Percentiles rank a stretch among this genome's conserved stretches.
These are phyloP conservation scores for Allium fistulosum DNA, from an alignment of 106 monocot genomes.

Conservation along the genomic window DNA sequence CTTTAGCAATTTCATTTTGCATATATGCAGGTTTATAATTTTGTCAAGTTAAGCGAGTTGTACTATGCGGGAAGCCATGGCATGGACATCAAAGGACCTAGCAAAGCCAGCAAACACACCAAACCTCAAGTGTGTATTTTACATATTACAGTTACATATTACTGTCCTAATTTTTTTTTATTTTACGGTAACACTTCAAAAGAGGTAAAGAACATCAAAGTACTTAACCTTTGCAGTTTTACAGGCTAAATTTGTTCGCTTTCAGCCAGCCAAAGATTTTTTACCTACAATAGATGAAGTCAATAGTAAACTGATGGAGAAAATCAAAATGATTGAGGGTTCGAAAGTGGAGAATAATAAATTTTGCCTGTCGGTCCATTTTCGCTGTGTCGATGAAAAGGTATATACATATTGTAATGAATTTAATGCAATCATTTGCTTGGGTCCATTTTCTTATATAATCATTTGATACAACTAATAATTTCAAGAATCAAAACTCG, in stretches of 20 bases:
- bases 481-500: neutral
- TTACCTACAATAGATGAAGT: constrained; percentile 70
- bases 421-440: too few relatives aligned
- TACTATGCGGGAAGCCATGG: constrained; percentile 91
- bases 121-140: constrained; percentile 30
- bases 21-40: constrained; percentile 44
- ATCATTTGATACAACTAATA: neutral
- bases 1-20: neutral
- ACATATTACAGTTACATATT: neutral
- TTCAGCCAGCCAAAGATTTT: constrained; percentile 68
- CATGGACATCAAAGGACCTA: constrained; percentile 85
- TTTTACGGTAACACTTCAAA: too few relatives aligned
- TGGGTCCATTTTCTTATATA: too few relatives aligned
- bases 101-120: constrained; percentile 24
- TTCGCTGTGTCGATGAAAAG: constrained; percentile 60
- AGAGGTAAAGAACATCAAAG: neutral
- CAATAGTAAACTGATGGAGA: constrained; percentile 26
- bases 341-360: constrained; percentile 78
- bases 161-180: neutral
- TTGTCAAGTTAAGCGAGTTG: constrained; percentile 59
- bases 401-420: constrained; percentile 7
- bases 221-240: neutral
- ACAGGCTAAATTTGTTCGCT: constrained; percentile 42
- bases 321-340: constrained; percentile 36
- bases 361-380: constrained; percentile 76